Conservation (phyloP, 352 stramenopile genomes). For the Pythium rhizo-oryzae region DNA sequence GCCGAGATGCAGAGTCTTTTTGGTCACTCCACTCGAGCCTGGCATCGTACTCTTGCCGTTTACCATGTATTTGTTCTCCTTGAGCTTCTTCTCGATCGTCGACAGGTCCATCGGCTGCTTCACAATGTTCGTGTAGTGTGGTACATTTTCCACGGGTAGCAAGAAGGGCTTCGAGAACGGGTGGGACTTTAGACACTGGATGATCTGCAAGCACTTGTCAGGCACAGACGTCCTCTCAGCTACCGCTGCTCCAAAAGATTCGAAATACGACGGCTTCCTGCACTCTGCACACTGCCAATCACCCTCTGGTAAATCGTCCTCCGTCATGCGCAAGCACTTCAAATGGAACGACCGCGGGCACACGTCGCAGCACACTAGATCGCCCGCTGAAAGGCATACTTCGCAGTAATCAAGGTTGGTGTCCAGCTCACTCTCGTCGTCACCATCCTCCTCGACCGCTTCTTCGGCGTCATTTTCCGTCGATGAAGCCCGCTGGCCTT, state of each 20-base stretch:
- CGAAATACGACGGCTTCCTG: slow-evolving; percentile 71
- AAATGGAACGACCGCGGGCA: slow-evolving; percentile 93
- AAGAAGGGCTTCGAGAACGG: slow-evolving; percentile 83
- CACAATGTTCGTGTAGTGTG: slow-evolving; percentile 73
- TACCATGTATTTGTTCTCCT: slow-evolving; percentile 58
- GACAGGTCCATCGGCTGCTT: slow-evolving; percentile 85
- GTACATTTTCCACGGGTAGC: slow-evolving; percentile 76
- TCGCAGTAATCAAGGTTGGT: slow-evolving; percentile 85
- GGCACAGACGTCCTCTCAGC: slow-evolving; percentile 52
- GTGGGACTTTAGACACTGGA: slow-evolving; percentile 70
- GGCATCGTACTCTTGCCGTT: slow-evolving; percentile 36
- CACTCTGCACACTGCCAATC: slow-evolving; percentile 85
- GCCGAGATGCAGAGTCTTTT: slow-evolving; percentile 47
- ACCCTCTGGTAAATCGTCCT: slow-evolving; percentile 75
- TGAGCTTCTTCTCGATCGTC: slow-evolving; percentile 69
- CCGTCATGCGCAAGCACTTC: slow-evolving; percentile 75
- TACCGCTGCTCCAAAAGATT: slow-evolving; percentile 48
- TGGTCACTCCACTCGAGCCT: slow-evolving; percentile 9
- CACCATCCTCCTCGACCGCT: slow-evolving; percentile 27
- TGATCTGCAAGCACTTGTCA: slow-evolving; percentile 69
- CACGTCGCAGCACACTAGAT: slow-evolving; percentile 90
- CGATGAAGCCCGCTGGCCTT: slow-evolving; percentile 1
- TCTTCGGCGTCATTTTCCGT: slow-evolving; percentile 24
- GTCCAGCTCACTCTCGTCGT: slow-evolving; percentile 66
- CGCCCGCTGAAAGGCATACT: slow-evolving; percentile 80